Base-by-base conservation (phyloP, 2,329 filamentous ascomycete genomes). In the Didymella lethalis region DNA sequence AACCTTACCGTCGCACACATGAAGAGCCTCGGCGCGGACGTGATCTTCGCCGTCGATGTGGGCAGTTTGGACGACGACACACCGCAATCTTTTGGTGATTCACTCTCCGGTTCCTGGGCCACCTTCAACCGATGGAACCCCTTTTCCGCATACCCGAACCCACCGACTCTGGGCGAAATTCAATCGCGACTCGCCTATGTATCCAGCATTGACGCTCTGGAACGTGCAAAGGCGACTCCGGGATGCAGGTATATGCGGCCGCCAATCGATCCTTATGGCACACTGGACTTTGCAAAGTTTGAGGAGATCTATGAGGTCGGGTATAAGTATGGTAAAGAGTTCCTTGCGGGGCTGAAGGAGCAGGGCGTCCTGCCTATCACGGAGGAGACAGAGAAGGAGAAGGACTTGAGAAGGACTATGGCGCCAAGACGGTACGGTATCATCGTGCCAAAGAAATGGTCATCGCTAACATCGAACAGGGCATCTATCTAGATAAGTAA, bases 171-270 rank as follows among this genome's bases (percentile, higher is more conserved):
- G 11, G 93, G 92, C 0, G 95, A 99, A 77, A 99, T 99, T 62
- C 96, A 99, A 80, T 94, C 92, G 6, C 86, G 95, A 1, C 84
- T 99, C 7, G 95, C 95, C 0, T 99, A 99, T 72, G 95, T 99
- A 46, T 95, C 90, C 5, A 96, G 91, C 54, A 92, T 97, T 12
- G 95, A 98, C 75, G 95, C 95, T 26, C 83, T 99, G 26, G 95
- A 99, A 77, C 86, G 93, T 36, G 95, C 95, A 25, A 99, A 99
- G 83, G 90, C 84, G 4, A 94, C 90, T 71, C 88, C 92, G 0
- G 95, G 95, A 0, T 98, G 94, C 77, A 84, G 96, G 51, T 99
- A 99, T 77, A 96, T 99, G 92, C 87, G 95, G 0, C 96, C 96
- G 4, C 95, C 95, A 0, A 90, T 99, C 63, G 95, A 98, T 72